Base-by-base conservation (phyloP, 148 eudicot genomes). In the Linanthus parryae region DNA sequence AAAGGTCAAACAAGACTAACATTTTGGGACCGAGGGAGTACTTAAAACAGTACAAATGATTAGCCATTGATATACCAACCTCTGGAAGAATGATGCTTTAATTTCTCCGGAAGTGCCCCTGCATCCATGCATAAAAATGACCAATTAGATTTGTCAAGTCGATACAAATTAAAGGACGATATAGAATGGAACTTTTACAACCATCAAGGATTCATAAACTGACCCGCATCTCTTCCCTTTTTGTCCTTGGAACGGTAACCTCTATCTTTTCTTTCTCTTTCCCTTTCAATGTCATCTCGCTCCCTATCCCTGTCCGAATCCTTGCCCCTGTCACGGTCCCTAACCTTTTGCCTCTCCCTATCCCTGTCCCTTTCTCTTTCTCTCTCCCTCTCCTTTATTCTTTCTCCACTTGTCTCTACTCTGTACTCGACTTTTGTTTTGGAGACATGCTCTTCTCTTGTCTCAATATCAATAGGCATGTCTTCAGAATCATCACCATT, bases 221-320 rank as follows among this genome's bases (percentile, higher is more conserved):
- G 30, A 77, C 90, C 90, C 57, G 77, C 61, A 61, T 85, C 88
- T 59, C 60, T 78, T 48, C 73, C 78, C n/a, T n/a, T n/a, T 74
- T 67, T 77, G 78, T 81, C 94, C 64, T 77, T 73, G 21, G 82
- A 74, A 14, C 81, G 87, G 58, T 76, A 81, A 31, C 67, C 58
- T 71, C 81, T 83, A 41, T 79, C 91, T 69, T 67, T 86, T 52
- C 66, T 84, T 30, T 84, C 89, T 73, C 84, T 71, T 14, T 77
- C 89, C 48, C 98, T 64, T 34, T 81, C 94, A 30, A 37, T 7
- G 24, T 89, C 95, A 41, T 85, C 84, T 64, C 77, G 56, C 31
- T 85, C 90, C 45, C 87, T 66, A 38, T 88, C 94, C 72, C 94
- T 63, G 37, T 83, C 92, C 56, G 91, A 85, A 53, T 80, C 97